phyloP scores from a whole-genome alignment of 2,329 filamentous ascomycete species.

The Aspergillus ochraceoroseus region DNA sequence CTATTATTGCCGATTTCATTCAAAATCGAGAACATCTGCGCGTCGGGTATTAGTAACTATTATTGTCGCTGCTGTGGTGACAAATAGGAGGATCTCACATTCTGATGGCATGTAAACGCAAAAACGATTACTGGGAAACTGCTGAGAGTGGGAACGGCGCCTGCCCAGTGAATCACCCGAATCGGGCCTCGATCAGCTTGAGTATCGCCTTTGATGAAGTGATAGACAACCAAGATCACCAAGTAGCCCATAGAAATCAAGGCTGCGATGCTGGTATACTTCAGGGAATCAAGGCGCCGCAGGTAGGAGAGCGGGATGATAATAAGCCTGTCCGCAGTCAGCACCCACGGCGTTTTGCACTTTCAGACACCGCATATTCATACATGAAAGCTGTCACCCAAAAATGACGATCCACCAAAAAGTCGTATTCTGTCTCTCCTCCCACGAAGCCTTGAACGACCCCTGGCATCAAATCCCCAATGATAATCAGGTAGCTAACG shows the following conservation, averaged over 20 bases:
- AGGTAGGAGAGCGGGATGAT: conserved; percentile 94
- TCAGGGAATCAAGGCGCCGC: conserved; percentile 84
- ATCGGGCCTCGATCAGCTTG: conserved; percentile 69
- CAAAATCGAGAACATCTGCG: conserved; percentile 93
- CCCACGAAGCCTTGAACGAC: conserved; percentile 77
- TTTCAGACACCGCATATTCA: conserved; percentile 1
- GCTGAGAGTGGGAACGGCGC: conserved; percentile 71
- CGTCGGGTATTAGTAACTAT: neutral
- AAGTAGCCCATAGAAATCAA: conserved; percentile 91
- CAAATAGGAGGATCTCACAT: conserved; percentile 55
- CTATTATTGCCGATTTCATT: conserved; percentile 90
- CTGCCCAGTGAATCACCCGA: conserved; percentile 70
- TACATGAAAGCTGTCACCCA: conserved; percentile 98
- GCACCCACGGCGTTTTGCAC: conserved; percentile 19
- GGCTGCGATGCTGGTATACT: conserved; percentile 92
- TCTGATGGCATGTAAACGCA: conserved; percentile 99
- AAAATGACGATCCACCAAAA: conserved; percentile 84
- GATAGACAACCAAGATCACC: conserved; percentile 86
- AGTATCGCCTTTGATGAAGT: conserved; percentile 75
- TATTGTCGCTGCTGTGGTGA: neutral
- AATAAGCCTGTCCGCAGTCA: conserved; percentile 56
- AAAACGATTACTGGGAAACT: conserved; percentile 94
- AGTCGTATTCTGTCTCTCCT: conserved; percentile 59
- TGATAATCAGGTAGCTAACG: conserved; percentile 97
- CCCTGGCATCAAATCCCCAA: conserved; percentile 95